Base-by-base conservation (phyloP, 306 rosid genomes). In the Dalbergia cultrata region DNA sequence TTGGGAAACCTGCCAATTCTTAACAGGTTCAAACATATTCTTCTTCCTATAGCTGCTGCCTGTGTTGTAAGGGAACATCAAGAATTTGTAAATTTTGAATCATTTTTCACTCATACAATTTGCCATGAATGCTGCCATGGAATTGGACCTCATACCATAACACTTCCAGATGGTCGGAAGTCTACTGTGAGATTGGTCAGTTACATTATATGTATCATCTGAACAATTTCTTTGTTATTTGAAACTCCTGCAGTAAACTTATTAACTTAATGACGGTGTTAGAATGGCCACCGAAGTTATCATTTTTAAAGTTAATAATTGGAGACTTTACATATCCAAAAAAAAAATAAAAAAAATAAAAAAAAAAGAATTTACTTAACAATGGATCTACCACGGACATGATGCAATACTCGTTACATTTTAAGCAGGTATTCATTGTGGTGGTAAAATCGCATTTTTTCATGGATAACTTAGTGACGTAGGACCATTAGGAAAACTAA, bases 111-210 rank as follows among this genome's bases (percentile, higher is more conserved):
- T 72, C 97, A 91, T 81, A 90, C 97, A 69, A 90, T 93, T 86
- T 95, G 97, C 87, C 99, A 95, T 35, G 99, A 95, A 87, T 95
- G 99, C 88, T 93, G 98, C 92, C 99, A 95, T 71, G 99, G 99
- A 81, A 95, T 95, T 67, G 98, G 99, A 81, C 99, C 99, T 73
- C 98, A 93, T 89, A 81, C 88, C 74, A 95, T 95, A 78, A 85
- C 80, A 72, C 98, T 95, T 88, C 99, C 99, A 69, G 86, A 86
- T 88, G 99, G 99, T 71, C 85, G 83, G 73, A 74, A 83, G 74
- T 95, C 98, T 74, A 95, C 99, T 56, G 98, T 95, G 70, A 87
- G 99, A 93, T 79, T 91, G 98, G 99, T 93, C 9, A 88, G 97
- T 87, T 49, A 33, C 84, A 77, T 54, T 19, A 76, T 68, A 69